These are phyloP conservation scores for Coffea humblotiana DNA, from an alignment of 305 asterid species.

Conservation along the genomic window DNA sequence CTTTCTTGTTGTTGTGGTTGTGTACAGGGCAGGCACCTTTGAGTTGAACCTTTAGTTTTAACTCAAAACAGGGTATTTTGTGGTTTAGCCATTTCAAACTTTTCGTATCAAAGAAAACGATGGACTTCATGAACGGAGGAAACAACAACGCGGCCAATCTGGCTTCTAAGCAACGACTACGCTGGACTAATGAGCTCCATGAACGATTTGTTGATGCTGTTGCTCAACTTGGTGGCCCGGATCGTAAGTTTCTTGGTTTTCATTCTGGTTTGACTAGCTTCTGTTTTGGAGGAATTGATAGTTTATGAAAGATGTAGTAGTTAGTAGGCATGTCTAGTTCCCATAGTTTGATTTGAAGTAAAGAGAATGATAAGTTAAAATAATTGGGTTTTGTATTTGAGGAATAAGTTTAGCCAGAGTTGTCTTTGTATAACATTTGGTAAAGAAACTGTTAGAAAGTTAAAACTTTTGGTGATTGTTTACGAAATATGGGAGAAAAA, in stretches of 20 bases:
- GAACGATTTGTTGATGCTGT: slow-evolving; percentile 36
- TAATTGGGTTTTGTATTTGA: not conserved
- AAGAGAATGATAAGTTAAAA: not conserved
- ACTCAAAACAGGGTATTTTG: not conserved
- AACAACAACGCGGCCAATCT: slow-evolving; percentile 24
- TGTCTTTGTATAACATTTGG: not conserved
- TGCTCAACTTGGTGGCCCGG: slow-evolving; percentile 37
- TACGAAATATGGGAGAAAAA: not conserved
- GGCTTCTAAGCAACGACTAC: slow-evolving; percentile 31
- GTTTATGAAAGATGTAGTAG: not conserved
- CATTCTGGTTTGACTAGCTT: not conserved
- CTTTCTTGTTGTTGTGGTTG: not conserved
- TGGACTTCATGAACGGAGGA: slow-evolving; percentile 27
- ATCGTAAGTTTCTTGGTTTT: slow-evolving; percentile 20
- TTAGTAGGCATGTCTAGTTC: not conserved
- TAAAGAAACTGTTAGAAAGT: not conserved
- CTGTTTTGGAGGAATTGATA: not conserved
- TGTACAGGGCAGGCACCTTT: not conserved
- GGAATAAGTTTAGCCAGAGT: not conserved
- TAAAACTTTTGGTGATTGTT: not conserved
- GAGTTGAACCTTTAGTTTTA: not conserved
- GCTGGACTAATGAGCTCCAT: slow-evolving; percentile 35
- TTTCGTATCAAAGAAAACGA: not conserved
- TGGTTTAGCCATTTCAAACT: not conserved
- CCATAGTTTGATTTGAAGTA: not conserved